A percentile compares a stretch with the other conserved stretches of the same genome.
These are phyloP conservation scores for Penicillium daleae DNA, from an alignment of 495 filamentous ascomycete species.

Conservation along the genomic window DNA sequence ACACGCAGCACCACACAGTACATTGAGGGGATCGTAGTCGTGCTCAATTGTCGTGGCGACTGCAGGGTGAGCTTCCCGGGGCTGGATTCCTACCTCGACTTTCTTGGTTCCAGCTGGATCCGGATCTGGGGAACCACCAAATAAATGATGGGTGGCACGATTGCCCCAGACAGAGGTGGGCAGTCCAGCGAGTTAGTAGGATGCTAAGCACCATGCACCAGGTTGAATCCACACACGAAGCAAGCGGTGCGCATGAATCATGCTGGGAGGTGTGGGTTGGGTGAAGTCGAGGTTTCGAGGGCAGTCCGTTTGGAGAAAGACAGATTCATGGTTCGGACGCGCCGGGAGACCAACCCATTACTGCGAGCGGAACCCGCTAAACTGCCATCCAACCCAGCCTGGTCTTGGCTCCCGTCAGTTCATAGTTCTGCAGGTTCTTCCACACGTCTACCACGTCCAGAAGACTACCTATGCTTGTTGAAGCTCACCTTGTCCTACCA, in stretches of 20 bases:
- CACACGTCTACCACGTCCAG: too few species aligned
- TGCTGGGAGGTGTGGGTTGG: constrained; percentile 7
- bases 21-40: constrained; percentile 27
- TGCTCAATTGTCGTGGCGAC: constrained; percentile 32
- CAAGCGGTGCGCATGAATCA: constrained; percentile 20
- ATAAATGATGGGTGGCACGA: background rate
- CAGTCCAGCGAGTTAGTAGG: constrained; percentile 1
- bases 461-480: too few species aligned
- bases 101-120: background rate
- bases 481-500: background rate
- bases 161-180: constrained; percentile 2
- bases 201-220: constrained; percentile 13
- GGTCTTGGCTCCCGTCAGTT: background rate
- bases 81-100: constrained; percentile 18
- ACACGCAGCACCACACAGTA: constrained; percentile 19
- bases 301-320: constrained; percentile 17
- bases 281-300: constrained; percentile 6
- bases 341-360: constrained; percentile 22
- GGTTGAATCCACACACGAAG: constrained; percentile 4
- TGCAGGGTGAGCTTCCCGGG: constrained; percentile 11
- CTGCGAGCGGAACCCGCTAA: constrained; percentile 28
- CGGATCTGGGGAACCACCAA: background rate
- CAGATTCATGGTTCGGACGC: constrained; percentile 33
- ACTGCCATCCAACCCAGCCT: constrained; percentile 10
- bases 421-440: background rate